phyloP scores from a whole-genome alignment of 371 early-diverging fungal species.

The Chytridium lagenaria region DNA sequence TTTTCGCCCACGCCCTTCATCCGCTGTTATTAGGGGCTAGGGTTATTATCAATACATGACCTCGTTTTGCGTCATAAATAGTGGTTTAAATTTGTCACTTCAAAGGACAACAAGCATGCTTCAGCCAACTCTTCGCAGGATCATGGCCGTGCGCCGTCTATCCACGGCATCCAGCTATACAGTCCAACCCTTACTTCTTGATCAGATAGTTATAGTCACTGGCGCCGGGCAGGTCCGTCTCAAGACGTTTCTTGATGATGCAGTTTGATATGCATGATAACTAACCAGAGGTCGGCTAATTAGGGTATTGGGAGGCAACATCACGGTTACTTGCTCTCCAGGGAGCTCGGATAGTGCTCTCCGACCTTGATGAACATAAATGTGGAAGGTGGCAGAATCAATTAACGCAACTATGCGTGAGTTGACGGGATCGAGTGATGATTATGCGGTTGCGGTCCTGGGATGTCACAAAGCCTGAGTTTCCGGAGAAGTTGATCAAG shows the following conservation, averaged over 20 bases:
- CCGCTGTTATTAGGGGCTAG: too few species aligned
- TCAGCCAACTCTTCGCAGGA: not conserved
- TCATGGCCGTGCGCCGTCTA: not conserved
- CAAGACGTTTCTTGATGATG: not conserved
- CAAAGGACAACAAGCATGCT: too few species aligned
- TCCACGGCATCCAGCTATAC: not conserved
- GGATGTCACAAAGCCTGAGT: constrained; percentile 41
- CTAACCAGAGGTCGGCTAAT: not conserved
- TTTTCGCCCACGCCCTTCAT: too few species aligned
- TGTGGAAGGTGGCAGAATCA: not conserved
- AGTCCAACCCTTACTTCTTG: not conserved
- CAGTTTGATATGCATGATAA: too few species aligned
- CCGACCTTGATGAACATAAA: not conserved
- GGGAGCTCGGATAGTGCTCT: not conserved
- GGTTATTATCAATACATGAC: too few species aligned
- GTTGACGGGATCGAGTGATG: constrained; percentile 89
- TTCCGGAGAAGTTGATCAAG: constrained; percentile 66
- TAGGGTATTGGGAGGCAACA: constrained; percentile 5
- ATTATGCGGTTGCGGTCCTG: constrained; percentile 82
- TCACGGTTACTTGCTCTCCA: not conserved
- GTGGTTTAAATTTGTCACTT: too few species aligned
- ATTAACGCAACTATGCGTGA: not conserved
- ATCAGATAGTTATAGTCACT: not conserved
- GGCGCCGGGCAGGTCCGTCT: constrained; percentile 1
- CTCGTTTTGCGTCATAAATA: too few species aligned